phyloP scores from a whole-genome alignment of 306 rosid species.

The Inga laurina region DNA sequence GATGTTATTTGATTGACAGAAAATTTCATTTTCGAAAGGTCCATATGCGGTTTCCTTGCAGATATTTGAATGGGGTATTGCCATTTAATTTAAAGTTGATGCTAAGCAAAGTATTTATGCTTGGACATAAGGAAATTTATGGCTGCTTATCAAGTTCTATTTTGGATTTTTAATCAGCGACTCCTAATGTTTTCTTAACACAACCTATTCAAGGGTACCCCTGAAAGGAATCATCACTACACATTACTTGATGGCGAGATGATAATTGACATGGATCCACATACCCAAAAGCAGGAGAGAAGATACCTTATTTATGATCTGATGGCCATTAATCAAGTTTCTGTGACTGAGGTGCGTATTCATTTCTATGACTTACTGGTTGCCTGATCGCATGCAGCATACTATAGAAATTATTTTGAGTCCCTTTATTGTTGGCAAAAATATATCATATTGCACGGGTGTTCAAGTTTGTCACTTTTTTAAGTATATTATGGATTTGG shows the following conservation, averaged over 20 bases:
- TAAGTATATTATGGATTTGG: not conserved
- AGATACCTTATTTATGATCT: slow-evolving; percentile 97
- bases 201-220: slow-evolving; percentile 55
- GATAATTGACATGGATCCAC: slow-evolving; percentile 88
- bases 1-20: slow-evolving; percentile 92
- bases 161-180: slow-evolving; percentile 12
- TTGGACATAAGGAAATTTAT: slow-evolving; percentile 15
- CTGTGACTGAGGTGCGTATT: slow-evolving; percentile 74
- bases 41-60: slow-evolving; percentile 97
- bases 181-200: not conserved
- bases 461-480: slow-evolving; percentile 25
- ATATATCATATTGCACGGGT: slow-evolving; percentile 15
- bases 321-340: slow-evolving; percentile 73
- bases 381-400: slow-evolving; percentile 2
- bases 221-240: slow-evolving; percentile 84
- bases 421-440: not conserved
- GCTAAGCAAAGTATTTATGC: slow-evolving; percentile 8
- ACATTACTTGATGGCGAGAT: slow-evolving; percentile 98
- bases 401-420: not conserved
- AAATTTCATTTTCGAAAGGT: slow-evolving; percentile 79
- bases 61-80: slow-evolving; percentile 68
- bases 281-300: slow-evolving; percentile 83
- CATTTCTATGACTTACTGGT: slow-evolving; percentile 25
- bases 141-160: slow-evolving; percentile 22
- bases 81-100: slow-evolving; percentile 25